Conservation (phyloP, 106 monocot genomes). For the Allium fistulosum region DNA sequence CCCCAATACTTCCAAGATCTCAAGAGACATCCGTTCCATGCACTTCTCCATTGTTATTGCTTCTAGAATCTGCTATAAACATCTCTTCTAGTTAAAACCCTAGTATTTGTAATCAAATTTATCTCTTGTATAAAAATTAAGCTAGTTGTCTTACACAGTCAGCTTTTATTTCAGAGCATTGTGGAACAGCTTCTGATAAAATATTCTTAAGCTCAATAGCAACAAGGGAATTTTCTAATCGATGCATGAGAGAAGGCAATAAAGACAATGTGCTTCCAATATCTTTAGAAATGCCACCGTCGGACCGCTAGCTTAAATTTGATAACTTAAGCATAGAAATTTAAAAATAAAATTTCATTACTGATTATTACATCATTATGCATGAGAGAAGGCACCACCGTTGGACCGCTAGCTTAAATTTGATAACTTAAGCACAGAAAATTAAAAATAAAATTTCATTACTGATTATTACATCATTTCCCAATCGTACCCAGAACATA, state of each 20-base stretch:
- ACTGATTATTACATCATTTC: too few species aligned
- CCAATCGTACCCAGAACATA: too few species aligned
- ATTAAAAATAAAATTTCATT: too few species aligned
- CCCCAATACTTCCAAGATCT: conserved; percentile 92
- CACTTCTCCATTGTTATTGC: conserved; percentile 92
- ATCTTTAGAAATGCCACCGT: conserved; percentile 78
- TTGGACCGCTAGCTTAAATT: too few species aligned
- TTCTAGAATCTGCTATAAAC: conserved; percentile 67
- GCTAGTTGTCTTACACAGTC: conserved; percentile 26
- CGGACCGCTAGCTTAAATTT: too few species aligned
- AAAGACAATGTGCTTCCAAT: conserved; percentile 88
- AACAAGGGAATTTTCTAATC: conserved; percentile 81
- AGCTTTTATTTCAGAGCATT: conserved; percentile 59
- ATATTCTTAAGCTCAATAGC: conserved; percentile 77
- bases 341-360: too few species aligned
- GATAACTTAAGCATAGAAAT: too few species aligned
- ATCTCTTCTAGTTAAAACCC: conserved; percentile 6
- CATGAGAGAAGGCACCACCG: too few species aligned
- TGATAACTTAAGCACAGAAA: too few species aligned
- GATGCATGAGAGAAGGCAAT: conserved; percentile 89
- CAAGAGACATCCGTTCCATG: conserved; percentile 84
- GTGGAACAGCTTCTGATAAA: conserved; percentile 45
- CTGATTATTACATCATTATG: too few species aligned
- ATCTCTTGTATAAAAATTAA: neutral
- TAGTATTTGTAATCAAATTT: neutral